Evolutionary conservation across 352 stramenopile species (phyloP).

Genomic region (Globisporangium sylvaticum): DNA sequence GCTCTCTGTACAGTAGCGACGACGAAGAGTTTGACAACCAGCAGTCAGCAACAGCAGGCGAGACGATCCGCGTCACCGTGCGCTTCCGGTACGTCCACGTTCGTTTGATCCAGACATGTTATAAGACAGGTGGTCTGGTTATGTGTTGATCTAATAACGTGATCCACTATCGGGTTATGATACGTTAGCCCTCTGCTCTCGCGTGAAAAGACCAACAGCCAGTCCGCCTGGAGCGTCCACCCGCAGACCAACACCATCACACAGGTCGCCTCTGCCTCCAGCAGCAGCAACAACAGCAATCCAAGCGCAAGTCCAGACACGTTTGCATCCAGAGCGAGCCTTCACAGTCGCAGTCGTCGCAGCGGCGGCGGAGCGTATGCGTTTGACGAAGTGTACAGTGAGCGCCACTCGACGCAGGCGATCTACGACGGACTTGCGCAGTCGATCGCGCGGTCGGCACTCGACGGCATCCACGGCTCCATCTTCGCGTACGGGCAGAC

Average conservation of each 20-base stretch:
- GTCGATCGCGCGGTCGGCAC: conserved; percentile 6
- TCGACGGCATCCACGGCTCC: conserved; percentile 24
- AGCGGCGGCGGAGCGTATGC: conserved; percentile 22
- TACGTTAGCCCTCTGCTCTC: not conserved
- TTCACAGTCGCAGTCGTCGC: not conserved
- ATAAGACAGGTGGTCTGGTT: too few species aligned
- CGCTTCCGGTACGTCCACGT: not conserved
- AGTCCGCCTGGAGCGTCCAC: conserved; percentile 1
- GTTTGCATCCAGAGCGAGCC: not conserved
- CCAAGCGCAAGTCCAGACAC: not conserved
- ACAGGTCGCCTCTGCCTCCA: not conserved
- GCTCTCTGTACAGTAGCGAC: not conserved
- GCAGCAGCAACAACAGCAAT: not conserved
- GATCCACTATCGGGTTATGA: not conserved
- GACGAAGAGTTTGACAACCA: conserved; percentile 5
- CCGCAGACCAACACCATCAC: conserved; percentile 5
- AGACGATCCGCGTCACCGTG: conserved; percentile 9
- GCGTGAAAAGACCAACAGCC: not conserved
- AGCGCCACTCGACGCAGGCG: conserved; percentile 31
- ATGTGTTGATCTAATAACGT: not conserved
- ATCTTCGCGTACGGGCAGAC: conserved; percentile 49
- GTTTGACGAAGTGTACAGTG: conserved; percentile 52
- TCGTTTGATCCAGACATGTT: not conserved
- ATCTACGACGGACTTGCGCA: conserved; percentile 17
- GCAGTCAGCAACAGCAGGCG: not conserved